Evolutionary conservation across 225 moss, liverwort and hornwort genomes (phyloP), one percentile per base, ranked within the genome.

Genomic region (Polytrichum commune): DNA sequence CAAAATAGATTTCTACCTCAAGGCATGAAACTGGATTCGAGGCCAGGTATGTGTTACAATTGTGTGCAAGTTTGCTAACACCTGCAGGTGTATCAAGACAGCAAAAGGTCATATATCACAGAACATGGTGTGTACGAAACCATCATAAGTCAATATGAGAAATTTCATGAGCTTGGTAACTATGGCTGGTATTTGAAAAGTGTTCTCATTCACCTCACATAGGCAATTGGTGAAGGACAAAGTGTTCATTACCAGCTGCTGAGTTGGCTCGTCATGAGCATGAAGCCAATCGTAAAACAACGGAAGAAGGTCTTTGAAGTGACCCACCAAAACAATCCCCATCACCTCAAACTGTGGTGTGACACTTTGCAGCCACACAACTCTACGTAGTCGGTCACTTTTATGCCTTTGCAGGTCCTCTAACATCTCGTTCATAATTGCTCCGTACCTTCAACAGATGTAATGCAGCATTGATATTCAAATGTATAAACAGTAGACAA

Each of bases 301-400:
- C 28, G 95, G 93, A 58, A 98, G 82, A 30, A 98, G 80, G 63
- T 70, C 80, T 64, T 82, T 98, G 75, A 98, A 98, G 77, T 93
- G 84, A 74, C 87, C 87, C 61, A 98, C 91, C 53, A 98, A 75
- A 75, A 95, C 20, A 65, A 98, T 87, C 62, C 95, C 93, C 95
- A 98, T 93, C 46, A 87, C 82, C 76, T 90, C 90, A 5, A 95
- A 80, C 23, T 85, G 84, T 68, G 95, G 91, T 38, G 80, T 73
- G 54, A 95, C 83, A 80, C 76, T 82, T 75, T 90, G 80, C 63
- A 95, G 79, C 98, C 98, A 98, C 57, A 84, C 68, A 64, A 91
- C 38, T 35, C 85, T 81, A 26, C 90, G 84, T 18, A 33, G 76
- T 82, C 76, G 62, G 62, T 91, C 84, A 71, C 83, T 87, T 63